Conservation (phyloP, 352 stramenopile species). For the Blastocystis sp. region DNA sequence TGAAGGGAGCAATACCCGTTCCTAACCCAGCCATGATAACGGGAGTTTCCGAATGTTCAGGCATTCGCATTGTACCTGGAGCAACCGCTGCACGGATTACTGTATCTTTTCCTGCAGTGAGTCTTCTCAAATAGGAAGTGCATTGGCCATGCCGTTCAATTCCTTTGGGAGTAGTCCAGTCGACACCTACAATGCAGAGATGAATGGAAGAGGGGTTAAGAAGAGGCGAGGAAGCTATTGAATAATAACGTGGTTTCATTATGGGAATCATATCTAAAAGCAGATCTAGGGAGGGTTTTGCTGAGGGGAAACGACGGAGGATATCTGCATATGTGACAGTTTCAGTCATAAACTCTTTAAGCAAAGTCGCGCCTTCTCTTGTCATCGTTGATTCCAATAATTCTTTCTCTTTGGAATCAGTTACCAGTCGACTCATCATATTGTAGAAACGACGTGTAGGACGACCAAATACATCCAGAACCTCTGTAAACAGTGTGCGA, state of each 20-base stretch:
- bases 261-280: conserved; percentile 77
- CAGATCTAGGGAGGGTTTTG: conserved; percentile 75
- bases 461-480: conserved; percentile 80
- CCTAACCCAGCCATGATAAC: conserved; percentile 86
- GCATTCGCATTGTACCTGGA: conserved; percentile 90
- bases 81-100: conserved; percentile 85
- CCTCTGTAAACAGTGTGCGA: conserved; percentile 79
- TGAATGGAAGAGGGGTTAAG: conserved; percentile 80
- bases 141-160: conserved; percentile 83
- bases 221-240: conserved; percentile 83
- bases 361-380: background rate
- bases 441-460: conserved; percentile 82
- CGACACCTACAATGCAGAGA: conserved; percentile 80
- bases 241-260: conserved; percentile 85
- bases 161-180: conserved; percentile 79
- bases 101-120: conserved; percentile 63
- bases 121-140: conserved; percentile 83
- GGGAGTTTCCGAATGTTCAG: conserved; percentile 79
- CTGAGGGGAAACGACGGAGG: conserved; percentile 77
- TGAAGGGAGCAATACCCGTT: conserved; percentile 84
- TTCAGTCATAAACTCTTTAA: conserved; percentile 74
- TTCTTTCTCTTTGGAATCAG: conserved; percentile 73
- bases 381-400: conserved; percentile 67
- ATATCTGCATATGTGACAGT: conserved; percentile 75
- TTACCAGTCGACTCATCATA: conserved; percentile 75